Conservation (phyloP, 1,284 basidiomycete genomes). For the Leucoagaricus sp. region DNA sequence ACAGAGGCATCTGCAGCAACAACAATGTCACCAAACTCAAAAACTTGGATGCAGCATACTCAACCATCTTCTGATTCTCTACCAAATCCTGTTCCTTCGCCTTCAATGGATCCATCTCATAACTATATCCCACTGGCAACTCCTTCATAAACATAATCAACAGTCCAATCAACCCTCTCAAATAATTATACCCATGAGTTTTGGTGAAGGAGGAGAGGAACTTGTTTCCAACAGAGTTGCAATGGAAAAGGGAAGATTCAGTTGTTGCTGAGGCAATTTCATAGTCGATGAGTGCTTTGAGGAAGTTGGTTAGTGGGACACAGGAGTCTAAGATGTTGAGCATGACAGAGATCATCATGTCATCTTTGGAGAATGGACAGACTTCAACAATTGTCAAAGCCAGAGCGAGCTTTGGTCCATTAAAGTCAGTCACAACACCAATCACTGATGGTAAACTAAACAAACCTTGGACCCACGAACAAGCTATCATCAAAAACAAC, state of each 20-base stretch:
- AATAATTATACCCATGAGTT: slow-evolving; percentile 87
- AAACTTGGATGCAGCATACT: slow-evolving; percentile 76
- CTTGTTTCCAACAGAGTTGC: slow-evolving; percentile 84
- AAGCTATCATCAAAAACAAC: slow-evolving; percentile 43
- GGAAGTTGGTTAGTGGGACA: slow-evolving; percentile 68
- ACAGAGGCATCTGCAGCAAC: slow-evolving; percentile 74
- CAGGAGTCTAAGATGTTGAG: slow-evolving; percentile 86
- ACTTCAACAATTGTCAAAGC: slow-evolving; percentile 86
- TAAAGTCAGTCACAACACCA: slow-evolving; percentile 15
- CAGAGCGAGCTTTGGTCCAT: slow-evolving; percentile 67
- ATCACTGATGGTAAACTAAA: slow-evolving; percentile 8
- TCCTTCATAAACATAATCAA: slow-evolving; percentile 74
- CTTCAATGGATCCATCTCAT: slow-evolving; percentile 78
- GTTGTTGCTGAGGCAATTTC: slow-evolving; percentile 80
- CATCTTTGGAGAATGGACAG: slow-evolving; percentile 77
- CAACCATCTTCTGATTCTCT: slow-evolving; percentile 73
- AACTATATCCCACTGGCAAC: slow-evolving; percentile 73
- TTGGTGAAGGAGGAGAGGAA: slow-evolving; percentile 85
- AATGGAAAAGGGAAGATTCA: slow-evolving; percentile 80
- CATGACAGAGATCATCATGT: slow-evolving; percentile 84
- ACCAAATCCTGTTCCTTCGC: slow-evolving; percentile 61
- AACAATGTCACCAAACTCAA: slow-evolving; percentile 77
- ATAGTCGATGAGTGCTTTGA: slow-evolving; percentile 84
- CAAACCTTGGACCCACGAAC: slow-evolving; percentile 75
- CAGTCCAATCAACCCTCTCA: slow-evolving; percentile 76